Percentiles rank a stretch among this genome's conserved stretches.
phyloP scores from a whole-genome alignment of 257 asterid species.

The Solanum microdontum region DNA sequence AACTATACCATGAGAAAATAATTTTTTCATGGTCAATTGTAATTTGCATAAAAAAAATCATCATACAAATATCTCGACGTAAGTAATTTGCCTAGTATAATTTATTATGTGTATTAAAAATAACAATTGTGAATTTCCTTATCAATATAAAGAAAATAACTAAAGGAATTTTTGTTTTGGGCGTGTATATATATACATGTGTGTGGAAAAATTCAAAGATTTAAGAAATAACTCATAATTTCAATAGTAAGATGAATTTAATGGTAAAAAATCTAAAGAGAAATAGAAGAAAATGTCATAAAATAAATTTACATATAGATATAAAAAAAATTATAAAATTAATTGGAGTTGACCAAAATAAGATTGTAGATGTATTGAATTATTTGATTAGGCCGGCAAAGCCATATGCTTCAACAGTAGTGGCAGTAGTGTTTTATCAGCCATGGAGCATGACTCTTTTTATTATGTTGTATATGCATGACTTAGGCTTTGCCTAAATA shows the following conservation, averaged over 20 bases:
- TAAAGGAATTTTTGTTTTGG: not conserved
- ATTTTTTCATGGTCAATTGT: not conserved
- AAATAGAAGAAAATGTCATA: not conserved
- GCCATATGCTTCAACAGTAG: not conserved
- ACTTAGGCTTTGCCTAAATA: not conserved
- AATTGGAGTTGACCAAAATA: not conserved
- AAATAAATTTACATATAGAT: too few species aligned
- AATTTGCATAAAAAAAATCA: not conserved
- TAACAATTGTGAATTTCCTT: not conserved
- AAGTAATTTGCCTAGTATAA: not conserved
- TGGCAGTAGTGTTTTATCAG: not conserved
- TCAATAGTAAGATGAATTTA: not conserved
- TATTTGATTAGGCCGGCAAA: not conserved
- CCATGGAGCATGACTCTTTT: not conserved
- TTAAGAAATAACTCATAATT: not conserved
- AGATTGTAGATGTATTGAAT: not conserved
- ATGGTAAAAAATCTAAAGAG: not conserved
- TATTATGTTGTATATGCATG: not conserved
- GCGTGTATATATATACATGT: not conserved
- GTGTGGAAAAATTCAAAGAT: not conserved
- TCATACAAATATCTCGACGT: not conserved
- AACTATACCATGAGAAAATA: not conserved
- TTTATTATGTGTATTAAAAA: not conserved
- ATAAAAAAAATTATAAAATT: not conserved
- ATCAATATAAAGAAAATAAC: not conserved